Conservation (phyloP, 2,329 filamentous ascomycete genomes). For the Aspergillus glaucus region DNA sequence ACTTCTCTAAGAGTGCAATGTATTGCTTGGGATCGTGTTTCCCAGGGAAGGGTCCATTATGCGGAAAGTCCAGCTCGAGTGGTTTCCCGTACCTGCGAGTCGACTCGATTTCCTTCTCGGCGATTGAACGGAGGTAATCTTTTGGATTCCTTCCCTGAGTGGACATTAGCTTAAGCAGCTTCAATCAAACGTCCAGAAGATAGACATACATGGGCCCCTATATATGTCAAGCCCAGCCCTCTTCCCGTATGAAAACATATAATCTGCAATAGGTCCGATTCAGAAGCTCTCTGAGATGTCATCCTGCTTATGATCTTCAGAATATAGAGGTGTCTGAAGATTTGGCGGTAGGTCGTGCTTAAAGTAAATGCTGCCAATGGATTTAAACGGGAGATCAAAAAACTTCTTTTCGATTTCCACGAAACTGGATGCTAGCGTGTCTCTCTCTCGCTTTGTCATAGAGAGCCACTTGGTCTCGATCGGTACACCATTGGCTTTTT, state of each 20-base stretch:
- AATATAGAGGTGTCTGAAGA: conserved; percentile 11
- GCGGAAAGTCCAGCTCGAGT: conserved; percentile 14
- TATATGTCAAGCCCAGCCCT: conserved; percentile 12
- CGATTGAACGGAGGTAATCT: conserved; percentile 14
- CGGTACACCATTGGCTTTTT: conserved; percentile 13
- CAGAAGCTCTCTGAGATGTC: conserved; percentile 9
- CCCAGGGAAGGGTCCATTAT: conserved; percentile 16
- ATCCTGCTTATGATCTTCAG: conserved; percentile 1
- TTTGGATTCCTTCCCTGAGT: conserved; percentile 9
- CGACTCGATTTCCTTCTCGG: conserved; percentile 13
- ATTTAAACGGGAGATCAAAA: conserved; percentile 12
- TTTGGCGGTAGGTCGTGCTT: conserved; percentile 10
- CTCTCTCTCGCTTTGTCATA: conserved; percentile 12
- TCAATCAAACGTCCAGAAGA: background rate
- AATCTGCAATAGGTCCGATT: conserved; percentile 18
- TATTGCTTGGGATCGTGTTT: conserved; percentile 11
- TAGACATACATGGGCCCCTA: conserved; percentile 16
- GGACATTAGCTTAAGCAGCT: background rate
- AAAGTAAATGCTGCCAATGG: conserved; percentile 17
- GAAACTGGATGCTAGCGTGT: conserved; percentile 12
- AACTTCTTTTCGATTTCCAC: conserved; percentile 15
- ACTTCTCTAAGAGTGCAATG: background rate
- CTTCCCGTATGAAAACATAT: conserved; percentile 22
- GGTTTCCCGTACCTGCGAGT: conserved; percentile 14
- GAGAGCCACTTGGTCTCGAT: conserved; percentile 13